Evolutionary conservation across 2,329 filamentous ascomycete species (phyloP).

Genomic region (Verticillium alfalfae): DNA sequence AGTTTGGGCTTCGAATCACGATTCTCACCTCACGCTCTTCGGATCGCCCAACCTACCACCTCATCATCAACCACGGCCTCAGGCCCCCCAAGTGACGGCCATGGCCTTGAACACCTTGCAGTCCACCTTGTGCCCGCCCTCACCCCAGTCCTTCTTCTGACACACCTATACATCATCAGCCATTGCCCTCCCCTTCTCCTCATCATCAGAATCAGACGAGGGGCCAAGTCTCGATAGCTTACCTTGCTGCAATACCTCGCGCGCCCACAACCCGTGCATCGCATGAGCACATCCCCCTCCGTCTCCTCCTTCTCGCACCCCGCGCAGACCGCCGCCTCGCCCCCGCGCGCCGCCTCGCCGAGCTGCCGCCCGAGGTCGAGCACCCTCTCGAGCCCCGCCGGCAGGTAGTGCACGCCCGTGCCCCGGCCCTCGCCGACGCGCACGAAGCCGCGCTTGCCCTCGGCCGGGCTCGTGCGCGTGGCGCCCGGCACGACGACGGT

Average conservation of each 20-base stretch:
- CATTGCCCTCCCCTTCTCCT: not conserved
- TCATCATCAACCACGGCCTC: not conserved
- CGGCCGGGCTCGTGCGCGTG: constrained; percentile 23
- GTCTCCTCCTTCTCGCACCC: constrained; percentile 20
- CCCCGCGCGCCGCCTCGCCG: constrained; percentile 9
- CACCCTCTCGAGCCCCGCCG: constrained; percentile 21
- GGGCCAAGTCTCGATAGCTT: constrained; percentile 6
- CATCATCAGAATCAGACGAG: not conserved
- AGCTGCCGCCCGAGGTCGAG: constrained; percentile 17
- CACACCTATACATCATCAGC: constrained; percentile 26
- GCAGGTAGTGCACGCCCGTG: constrained; percentile 26
- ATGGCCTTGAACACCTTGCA: constrained; percentile 37
- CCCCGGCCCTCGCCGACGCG: constrained; percentile 24
- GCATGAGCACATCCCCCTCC: constrained; percentile 21
- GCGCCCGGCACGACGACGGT: constrained; percentile 31
- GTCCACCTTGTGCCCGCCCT: constrained; percentile 34
- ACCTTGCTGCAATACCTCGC: constrained; percentile 43
- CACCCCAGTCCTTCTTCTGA: constrained; percentile 34
- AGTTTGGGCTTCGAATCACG: too few relatives aligned
- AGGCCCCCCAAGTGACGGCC: constrained; percentile 25
- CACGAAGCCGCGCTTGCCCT: constrained; percentile 32
- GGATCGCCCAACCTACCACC: not conserved
- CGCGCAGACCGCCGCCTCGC: constrained; percentile 15
- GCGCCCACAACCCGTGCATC: constrained; percentile 36
- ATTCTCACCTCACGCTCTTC: not conserved